Evolutionary conservation across 441 rosid species (phyloP).

Genomic region (Adansonia rubrostipa): DNA sequence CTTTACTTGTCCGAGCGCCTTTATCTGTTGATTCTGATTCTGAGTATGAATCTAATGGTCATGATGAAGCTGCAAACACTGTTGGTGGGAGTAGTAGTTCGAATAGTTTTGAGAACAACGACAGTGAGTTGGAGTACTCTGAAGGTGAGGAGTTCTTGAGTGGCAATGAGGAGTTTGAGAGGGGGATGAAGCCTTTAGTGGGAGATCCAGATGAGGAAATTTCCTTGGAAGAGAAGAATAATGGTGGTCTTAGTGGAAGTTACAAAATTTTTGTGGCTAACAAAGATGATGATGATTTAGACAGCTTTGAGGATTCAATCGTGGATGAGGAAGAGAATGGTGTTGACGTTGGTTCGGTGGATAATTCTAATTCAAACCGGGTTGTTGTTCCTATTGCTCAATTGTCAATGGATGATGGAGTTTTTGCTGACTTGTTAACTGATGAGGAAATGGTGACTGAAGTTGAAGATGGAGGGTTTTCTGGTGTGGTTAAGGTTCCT

Average conservation of each 20-base stretch:
- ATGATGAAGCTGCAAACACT: slow-evolving; percentile 27
- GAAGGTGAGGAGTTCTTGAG: slow-evolving; percentile 41
- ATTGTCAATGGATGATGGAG: slow-evolving; percentile 69
- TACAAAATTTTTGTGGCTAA: slow-evolving; percentile 35
- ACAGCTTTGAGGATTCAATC: slow-evolving; percentile 37
- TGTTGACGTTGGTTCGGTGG: slow-evolving; percentile 33
- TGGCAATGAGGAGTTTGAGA: slow-evolving; percentile 65
- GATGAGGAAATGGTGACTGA: slow-evolving; percentile 39
- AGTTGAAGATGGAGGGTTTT: slow-evolving; percentile 35
- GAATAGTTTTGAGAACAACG: slow-evolving; percentile 25
- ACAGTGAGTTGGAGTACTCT: slow-evolving; percentile 35
- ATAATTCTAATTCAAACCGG: slow-evolving; percentile 27
- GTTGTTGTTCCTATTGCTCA: slow-evolving; percentile 56
- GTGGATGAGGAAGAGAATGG: slow-evolving; percentile 44
- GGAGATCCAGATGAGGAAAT: slow-evolving; percentile 41
- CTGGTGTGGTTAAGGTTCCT: slow-evolving; percentile 36
- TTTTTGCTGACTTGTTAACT: slow-evolving; percentile 36
- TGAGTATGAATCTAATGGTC: slow-evolving; percentile 38
- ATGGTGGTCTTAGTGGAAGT: slow-evolving; percentile 27
- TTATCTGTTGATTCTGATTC: slow-evolving; percentile 50
- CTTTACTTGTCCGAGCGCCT: slow-evolving; percentile 73
- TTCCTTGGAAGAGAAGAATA: slow-evolving; percentile 31
- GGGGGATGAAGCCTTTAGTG: slow-evolving; percentile 34
- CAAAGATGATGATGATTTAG: slow-evolving; percentile 33
- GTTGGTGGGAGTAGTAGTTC: slow-evolving; percentile 19